These are phyloP conservation scores for Aspergillus carlsbadensis DNA, from an alignment of 495 filamentous ascomycete species.

Conservation along the genomic window DNA sequence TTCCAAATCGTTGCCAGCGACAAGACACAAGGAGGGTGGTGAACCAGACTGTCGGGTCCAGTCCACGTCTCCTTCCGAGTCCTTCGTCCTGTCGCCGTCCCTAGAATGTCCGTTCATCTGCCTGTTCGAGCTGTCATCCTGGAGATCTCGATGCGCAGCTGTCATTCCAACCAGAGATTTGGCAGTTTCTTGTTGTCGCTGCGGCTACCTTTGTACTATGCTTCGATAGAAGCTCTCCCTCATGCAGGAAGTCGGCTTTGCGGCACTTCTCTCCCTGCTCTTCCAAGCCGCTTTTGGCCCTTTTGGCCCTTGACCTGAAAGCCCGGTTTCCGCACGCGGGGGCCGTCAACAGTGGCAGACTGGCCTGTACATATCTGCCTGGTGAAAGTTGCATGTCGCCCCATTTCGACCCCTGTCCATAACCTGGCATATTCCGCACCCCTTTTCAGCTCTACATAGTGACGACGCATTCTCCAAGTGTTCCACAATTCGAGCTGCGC, in stretches of 20 bases:
- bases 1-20: background rate
- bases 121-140: constrained; percentile 6
- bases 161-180: constrained; percentile 10
- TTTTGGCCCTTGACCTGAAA: background rate
- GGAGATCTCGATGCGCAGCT: constrained; percentile 17
- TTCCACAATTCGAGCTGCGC: background rate
- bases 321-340: background rate
- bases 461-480: background rate
- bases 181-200: background rate
- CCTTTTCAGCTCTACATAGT: background rate
- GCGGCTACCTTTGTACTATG: constrained; percentile 12
- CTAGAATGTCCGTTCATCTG: constrained; percentile 11
- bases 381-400: constrained; percentile 5
- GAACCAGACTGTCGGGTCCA: constrained; percentile 36
- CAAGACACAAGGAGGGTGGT: constrained; percentile 22
- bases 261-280: constrained; percentile 8
- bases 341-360: background rate
- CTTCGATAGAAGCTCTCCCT: constrained; percentile 30
- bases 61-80: constrained; percentile 23
- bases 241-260: constrained; percentile 17
- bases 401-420: background rate
- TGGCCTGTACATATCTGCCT: constrained; percentile 9
- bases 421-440: background rate
- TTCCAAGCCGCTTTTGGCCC: constrained; percentile 1
- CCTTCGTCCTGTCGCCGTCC: constrained; percentile 13